Conservation (phyloP, 805 yeast genomes). For the Kodamaea neixiangensis region DNA sequence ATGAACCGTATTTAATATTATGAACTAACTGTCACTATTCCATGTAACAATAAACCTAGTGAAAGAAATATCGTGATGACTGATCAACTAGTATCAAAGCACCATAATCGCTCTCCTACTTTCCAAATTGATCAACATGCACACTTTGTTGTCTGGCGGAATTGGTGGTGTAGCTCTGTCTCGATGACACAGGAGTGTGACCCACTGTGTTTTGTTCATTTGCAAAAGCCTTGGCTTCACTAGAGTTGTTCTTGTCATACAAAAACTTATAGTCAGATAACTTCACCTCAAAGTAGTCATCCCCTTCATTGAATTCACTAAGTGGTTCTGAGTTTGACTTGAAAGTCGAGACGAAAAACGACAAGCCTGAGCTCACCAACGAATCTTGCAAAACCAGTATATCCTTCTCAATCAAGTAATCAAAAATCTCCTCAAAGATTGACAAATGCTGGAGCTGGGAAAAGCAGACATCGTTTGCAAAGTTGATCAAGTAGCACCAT, state of each 20-base stretch:
- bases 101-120: neutral
- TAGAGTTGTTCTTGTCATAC: slow-evolving; percentile 9
- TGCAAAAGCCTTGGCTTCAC: neutral
- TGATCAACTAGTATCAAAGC: too few species aligned
- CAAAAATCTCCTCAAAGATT: slow-evolving; percentile 22
- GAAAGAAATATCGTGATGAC: too few species aligned
- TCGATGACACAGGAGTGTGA: neutral
- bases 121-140: slow-evolving; percentile 31
- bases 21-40: too few species aligned
- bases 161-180: slow-evolving; percentile 14
- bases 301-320: neutral
- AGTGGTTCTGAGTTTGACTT: slow-evolving; percentile 4
- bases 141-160: slow-evolving; percentile 32
- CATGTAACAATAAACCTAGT: too few species aligned
- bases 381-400: slow-evolving; percentile 13
- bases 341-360: slow-evolving; percentile 25
- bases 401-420: slow-evolving; percentile 16
- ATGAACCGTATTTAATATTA: too few species aligned
- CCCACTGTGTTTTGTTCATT: neutral
- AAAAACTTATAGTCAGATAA: slow-evolving; percentile 20
- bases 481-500: slow-evolving; percentile 32
- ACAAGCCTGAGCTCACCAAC: slow-evolving; percentile 26
- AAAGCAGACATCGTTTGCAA: slow-evolving; percentile 33
- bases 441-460: slow-evolving; percentile 24
- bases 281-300: slow-evolving; percentile 9